Evolutionary conservation across 768 basidiomycete species (phyloP).

Genomic region (Trametes sanguinea): DNA sequence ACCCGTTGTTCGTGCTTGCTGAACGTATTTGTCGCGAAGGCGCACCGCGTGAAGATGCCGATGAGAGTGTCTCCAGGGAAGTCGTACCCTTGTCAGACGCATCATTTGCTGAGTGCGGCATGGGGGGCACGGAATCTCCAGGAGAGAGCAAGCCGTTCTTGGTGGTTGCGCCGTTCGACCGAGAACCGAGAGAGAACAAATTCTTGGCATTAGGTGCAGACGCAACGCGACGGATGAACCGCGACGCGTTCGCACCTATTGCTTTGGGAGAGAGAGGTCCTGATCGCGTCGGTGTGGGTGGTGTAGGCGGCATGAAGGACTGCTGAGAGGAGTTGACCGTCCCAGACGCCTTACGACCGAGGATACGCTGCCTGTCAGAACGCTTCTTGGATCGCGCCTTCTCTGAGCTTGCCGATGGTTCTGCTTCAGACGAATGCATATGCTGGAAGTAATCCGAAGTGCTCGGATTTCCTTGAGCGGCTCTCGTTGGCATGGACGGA

Average conservation of each 20-base stretch:
- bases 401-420: constrained; percentile 16
- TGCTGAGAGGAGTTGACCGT: constrained; percentile 53
- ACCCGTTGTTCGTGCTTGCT: constrained; percentile 34
- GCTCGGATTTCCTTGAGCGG: constrained; percentile 23
- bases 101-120: constrained; percentile 48
- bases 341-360: constrained; percentile 42
- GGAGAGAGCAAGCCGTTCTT: constrained; percentile 82
- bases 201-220: constrained; percentile 97
- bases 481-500: constrained; percentile 33
- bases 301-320: constrained; percentile 42
- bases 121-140: constrained; percentile 56
- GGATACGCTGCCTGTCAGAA: constrained; percentile 33
- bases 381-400: constrained; percentile 32
- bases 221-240: constrained; percentile 93
- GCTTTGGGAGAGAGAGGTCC: constrained; percentile 66
- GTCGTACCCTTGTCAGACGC: constrained; percentile 62
- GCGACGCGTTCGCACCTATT: constrained; percentile 73
- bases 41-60: constrained; percentile 66
- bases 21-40: constrained; percentile 43
- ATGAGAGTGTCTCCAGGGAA: constrained; percentile 79
- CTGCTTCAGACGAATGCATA: constrained; percentile 20
- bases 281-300: constrained; percentile 39
- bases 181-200: constrained; percentile 67
- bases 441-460: constrained; percentile 30
- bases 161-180: constrained; percentile 56